phyloP scores from a whole-genome alignment of 2,329 filamentous ascomycete species.

The Hymenoscyphus scutula region DNA sequence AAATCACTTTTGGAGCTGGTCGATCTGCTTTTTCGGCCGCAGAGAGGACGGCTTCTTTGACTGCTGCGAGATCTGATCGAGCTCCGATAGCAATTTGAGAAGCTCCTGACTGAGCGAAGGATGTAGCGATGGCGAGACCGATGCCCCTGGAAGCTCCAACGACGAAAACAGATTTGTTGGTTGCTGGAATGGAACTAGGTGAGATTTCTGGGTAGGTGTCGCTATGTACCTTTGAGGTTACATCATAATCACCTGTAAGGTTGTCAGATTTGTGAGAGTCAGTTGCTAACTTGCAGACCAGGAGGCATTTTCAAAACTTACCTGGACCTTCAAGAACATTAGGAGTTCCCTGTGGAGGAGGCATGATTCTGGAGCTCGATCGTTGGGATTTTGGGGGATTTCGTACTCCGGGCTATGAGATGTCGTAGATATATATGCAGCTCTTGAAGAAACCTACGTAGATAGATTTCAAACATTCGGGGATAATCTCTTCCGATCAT shows the following conservation, averaged over 20 bases:
- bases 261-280: background rate
- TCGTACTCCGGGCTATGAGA: too few species aligned
- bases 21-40: slow-evolving; percentile 37
- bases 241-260: slow-evolving; percentile 22
- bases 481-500: too few species aligned
- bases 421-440: too few species aligned
- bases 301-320: background rate
- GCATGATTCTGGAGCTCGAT: slow-evolving; percentile 17
- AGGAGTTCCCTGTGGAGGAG: slow-evolving; percentile 25
- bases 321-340: slow-evolving; percentile 23
- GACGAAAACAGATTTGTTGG: slow-evolving; percentile 46
- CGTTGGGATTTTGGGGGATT: background rate
- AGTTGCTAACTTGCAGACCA: background rate
- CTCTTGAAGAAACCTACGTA: too few species aligned
- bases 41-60: slow-evolving; percentile 37
- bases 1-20: slow-evolving; percentile 41
- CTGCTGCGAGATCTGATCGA: slow-evolving; percentile 42
- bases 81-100: slow-evolving; percentile 52
- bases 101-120: slow-evolving; percentile 54
- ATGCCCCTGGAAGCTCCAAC: slow-evolving; percentile 55
- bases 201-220: slow-evolving; percentile 54
- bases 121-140: slow-evolving; percentile 51
- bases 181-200: slow-evolving; percentile 39
- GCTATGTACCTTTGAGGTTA: slow-evolving; percentile 33
- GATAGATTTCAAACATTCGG: too few species aligned